These are phyloP conservation scores for Stagonosporopsis cucurbitacearum DNA, from an alignment of 2,329 filamentous ascomycete genomes.

Conservation along the genomic window DNA sequence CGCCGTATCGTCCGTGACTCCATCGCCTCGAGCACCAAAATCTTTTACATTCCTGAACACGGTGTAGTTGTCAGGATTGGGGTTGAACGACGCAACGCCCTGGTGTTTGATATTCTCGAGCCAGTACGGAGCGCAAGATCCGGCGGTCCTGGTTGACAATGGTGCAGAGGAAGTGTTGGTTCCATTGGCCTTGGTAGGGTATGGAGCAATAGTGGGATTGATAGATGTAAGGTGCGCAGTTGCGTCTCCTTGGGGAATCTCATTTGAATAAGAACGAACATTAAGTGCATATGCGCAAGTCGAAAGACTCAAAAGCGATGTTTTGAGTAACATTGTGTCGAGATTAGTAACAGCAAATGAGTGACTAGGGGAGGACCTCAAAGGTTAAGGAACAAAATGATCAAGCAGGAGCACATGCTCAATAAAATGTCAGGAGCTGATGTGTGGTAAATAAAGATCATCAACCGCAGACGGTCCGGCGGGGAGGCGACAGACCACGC, in stretches of 20 bases:
- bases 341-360: constrained; percentile 8
- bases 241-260: neutral
- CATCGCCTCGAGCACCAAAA: constrained; percentile 50
- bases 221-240: constrained; percentile 9
- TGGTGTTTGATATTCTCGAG: constrained; percentile 52
- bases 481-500: constrained; percentile 1
- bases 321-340: constrained; percentile 20
- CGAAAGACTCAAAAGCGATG: constrained; percentile 17
- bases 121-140: constrained; percentile 48
- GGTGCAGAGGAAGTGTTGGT: constrained; percentile 20
- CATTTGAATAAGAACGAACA: constrained; percentile 16
- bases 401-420: constrained; percentile 2
- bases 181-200: constrained; percentile 15
- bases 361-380: constrained; percentile 11
- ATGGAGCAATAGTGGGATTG: constrained; percentile 16
- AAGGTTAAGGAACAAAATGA: neutral
- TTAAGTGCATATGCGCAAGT: constrained; percentile 26
- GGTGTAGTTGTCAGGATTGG: constrained; percentile 47
- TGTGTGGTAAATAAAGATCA: constrained; percentile 8
- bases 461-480: neutral
- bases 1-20: constrained; percentile 55
- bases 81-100: constrained; percentile 49
- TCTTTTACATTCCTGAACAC: constrained; percentile 54
- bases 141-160: constrained; percentile 17
- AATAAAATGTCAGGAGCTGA: constrained; percentile 11